phyloP scores from a whole-genome alignment of 805 yeast genomes.

The Kuraishia floccosa region DNA sequence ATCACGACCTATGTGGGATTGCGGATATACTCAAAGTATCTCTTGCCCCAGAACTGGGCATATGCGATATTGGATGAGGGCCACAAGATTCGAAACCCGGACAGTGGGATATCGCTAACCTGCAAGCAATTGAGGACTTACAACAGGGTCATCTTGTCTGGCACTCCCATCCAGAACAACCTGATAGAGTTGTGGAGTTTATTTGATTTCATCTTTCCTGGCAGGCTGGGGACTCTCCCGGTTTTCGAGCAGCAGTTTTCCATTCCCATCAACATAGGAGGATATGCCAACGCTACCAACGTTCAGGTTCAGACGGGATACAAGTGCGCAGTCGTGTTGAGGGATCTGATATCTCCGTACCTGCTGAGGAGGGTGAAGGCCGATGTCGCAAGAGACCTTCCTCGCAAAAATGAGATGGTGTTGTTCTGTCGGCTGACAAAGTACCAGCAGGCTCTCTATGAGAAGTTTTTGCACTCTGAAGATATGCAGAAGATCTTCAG shows the following conservation, averaged over 20 bases:
- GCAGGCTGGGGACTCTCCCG: slow-evolving; percentile 88
- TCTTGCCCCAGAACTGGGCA: slow-evolving; percentile 74
- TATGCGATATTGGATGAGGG: slow-evolving; percentile 93
- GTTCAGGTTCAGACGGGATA: slow-evolving; percentile 94
- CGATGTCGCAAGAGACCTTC: slow-evolving; percentile 92
- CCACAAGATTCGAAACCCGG: slow-evolving; percentile 92
- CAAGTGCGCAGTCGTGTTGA: slow-evolving; percentile 84
- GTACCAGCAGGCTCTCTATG: slow-evolving; percentile 63
- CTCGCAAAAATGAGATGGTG: slow-evolving; percentile 90
- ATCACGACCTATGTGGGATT: slow-evolving; percentile 76
- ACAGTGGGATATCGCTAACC: slow-evolving; percentile 73
- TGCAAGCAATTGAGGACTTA: slow-evolving; percentile 79
- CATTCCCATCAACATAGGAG: slow-evolving; percentile 91
- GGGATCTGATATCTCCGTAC: slow-evolving; percentile 87
- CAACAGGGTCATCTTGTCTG: slow-evolving; percentile 82
- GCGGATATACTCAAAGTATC: slow-evolving; percentile 27
- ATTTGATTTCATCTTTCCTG: slow-evolving; percentile 93
- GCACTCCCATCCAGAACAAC: slow-evolving; percentile 95
- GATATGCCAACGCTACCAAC: slow-evolving; percentile 94
- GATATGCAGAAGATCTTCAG: slow-evolving; percentile 61
- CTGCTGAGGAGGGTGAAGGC: slow-evolving; percentile 76
- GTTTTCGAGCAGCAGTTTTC: slow-evolving; percentile 91
- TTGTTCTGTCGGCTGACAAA: slow-evolving; percentile 79
- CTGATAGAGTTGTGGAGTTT: slow-evolving; percentile 87
- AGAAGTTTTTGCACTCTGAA: slow-evolving; percentile 62